phyloP scores from a whole-genome alignment of 148 eudicot species.

The Nepenthes gracilis region DNA sequence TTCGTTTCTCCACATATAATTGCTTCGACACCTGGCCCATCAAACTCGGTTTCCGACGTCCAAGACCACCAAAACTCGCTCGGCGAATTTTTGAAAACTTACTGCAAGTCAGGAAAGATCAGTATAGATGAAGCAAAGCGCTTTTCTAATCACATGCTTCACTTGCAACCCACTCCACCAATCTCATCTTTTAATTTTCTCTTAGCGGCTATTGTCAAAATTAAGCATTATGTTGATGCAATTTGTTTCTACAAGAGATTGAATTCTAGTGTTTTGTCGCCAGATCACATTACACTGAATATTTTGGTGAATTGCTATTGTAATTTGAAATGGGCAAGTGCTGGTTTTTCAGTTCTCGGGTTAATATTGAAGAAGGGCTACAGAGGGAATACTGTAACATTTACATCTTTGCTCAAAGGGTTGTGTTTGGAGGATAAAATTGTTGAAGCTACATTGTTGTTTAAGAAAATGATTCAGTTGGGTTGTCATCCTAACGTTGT shows the following conservation, averaged over 20 bases:
- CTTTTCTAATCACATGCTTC: conserved; percentile 16
- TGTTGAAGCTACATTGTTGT: conserved; percentile 10
- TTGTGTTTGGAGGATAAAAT: conserved; percentile 16
- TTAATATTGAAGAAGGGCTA: conserved; percentile 19
- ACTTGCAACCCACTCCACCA: conserved; percentile 12
- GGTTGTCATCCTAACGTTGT: conserved; percentile 19
- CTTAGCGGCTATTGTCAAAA: conserved; percentile 16
- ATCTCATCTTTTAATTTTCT: conserved; percentile 15
- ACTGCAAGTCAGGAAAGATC: conserved; percentile 17
- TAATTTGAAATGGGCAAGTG: conserved; percentile 6
- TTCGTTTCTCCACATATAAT: background rate
- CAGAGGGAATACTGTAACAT: conserved; percentile 14
- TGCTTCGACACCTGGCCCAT: background rate
- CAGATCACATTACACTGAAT: conserved; percentile 16
- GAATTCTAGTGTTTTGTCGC: conserved; percentile 1
- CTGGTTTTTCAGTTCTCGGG: conserved; percentile 22
- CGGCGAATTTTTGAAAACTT: conserved; percentile 6
- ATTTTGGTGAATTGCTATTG: conserved; percentile 20
- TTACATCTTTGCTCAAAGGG: conserved; percentile 18
- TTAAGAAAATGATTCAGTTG: conserved; percentile 11
- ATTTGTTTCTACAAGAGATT: conserved; percentile 7
- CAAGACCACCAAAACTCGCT: conserved; percentile 6
- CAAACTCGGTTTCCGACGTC: conserved; percentile 5
- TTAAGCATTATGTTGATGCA: conserved; percentile 12
- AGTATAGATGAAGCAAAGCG: conserved; percentile 10